Conservation (phyloP, 2,329 filamentous ascomycete genomes). For the Hymenoscyphus repandus region DNA sequence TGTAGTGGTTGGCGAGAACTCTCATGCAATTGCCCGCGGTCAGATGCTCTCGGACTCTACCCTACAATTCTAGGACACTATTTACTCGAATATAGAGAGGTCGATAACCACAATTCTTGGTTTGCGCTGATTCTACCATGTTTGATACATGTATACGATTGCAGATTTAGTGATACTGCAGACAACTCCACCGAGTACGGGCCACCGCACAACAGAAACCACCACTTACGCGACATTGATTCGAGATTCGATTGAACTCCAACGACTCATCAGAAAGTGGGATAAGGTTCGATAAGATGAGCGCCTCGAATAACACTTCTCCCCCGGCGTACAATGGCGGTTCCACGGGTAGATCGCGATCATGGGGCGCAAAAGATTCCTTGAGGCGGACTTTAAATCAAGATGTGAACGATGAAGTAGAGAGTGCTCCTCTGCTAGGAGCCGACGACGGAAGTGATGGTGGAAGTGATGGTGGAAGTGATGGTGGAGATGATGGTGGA, state of each 20-base stretch:
- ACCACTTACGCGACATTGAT: neutral
- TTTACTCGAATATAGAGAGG: too few species aligned
- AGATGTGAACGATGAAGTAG: slow-evolving; percentile 9
- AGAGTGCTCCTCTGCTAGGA: slow-evolving; percentile 23
- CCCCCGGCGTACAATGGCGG: neutral
- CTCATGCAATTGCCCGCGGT: too few species aligned
- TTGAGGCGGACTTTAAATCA: slow-evolving; percentile 18
- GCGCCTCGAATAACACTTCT: neutral
- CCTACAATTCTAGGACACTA: too few species aligned
- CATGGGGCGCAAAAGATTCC: slow-evolving; percentile 25
- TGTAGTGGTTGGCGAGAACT: too few species aligned
- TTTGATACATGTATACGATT: too few species aligned
- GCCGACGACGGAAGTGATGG: slow-evolving; percentile 14
- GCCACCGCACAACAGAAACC: too few species aligned
- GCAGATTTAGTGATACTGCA: too few species aligned
- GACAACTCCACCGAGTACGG: too few species aligned
- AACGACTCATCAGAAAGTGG: neutral
- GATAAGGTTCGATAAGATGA: neutral
- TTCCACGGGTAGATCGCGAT: neutral
- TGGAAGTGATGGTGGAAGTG: neutral
- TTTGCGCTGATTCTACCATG: too few species aligned
- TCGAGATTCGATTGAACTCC: slow-evolving; percentile 4
- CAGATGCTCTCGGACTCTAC: too few species aligned
- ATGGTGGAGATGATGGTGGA: neutral
- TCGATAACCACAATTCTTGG: too few species aligned